A percentile compares a stretch with the other conserved stretches of the same genome.
Evolutionary conservation across 2,329 filamentous ascomycete genomes (phyloP).

Genomic region (Verticillium klebahnii): DNA sequence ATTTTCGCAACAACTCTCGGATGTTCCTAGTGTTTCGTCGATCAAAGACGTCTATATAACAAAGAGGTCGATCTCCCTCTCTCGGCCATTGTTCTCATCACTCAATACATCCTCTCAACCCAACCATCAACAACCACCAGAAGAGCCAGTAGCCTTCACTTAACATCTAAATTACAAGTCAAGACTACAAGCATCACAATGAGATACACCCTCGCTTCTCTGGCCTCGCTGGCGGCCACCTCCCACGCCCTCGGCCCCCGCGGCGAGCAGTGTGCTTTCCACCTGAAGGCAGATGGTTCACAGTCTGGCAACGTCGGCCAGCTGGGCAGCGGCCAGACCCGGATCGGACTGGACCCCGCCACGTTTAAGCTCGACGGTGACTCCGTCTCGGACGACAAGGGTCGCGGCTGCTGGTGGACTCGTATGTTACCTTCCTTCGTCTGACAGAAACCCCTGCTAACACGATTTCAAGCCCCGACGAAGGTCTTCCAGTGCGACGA

Average conservation of each 20-base stretch:
- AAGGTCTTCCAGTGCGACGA: constrained; percentile 58
- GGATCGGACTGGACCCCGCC: constrained; percentile 39
- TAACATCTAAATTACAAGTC: no score
- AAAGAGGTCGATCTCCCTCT: neutral
- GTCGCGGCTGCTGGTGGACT: constrained; percentile 60
- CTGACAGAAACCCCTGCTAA: neutral
- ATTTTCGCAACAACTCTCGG: no score
- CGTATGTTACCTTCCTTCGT: constrained; percentile 30
- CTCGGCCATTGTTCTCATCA: neutral
- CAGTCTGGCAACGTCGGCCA: constrained; percentile 53
- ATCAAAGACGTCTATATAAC: neutral
- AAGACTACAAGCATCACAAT: neutral
- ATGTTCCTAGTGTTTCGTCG: neutral
- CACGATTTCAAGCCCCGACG: constrained; percentile 37
- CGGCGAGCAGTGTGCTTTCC: constrained; percentile 34
- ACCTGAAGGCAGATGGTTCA: constrained; percentile 43
- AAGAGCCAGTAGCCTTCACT: neutral
- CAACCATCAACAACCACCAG: neutral
- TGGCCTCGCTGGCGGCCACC: neutral
- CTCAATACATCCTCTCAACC: neutral
- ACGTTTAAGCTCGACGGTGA: constrained; percentile 52
- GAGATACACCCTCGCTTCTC: neutral
- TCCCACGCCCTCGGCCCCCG: neutral
- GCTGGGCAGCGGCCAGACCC: constrained; percentile 57
- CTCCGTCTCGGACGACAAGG: constrained; percentile 48